Percentiles rank a stretch among this genome's conserved stretches.
These are phyloP conservation scores for Cyclotella choctawhatcheeana DNA, from an alignment of 108 stramenopile species.

Conservation along the genomic window DNA sequence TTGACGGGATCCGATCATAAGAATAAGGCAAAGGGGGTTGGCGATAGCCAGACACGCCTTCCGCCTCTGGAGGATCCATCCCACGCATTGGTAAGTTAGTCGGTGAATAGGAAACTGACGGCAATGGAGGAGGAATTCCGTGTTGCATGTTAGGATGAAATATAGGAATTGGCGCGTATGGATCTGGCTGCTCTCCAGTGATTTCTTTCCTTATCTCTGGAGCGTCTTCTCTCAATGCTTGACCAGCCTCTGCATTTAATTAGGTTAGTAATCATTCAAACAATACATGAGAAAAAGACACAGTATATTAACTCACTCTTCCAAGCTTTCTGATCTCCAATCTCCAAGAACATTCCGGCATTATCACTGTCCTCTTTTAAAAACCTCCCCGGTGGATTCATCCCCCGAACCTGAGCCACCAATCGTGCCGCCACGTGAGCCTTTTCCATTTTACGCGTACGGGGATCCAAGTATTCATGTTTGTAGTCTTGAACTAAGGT, in stretches of 20 bases:
- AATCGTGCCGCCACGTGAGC: conserved; percentile 49
- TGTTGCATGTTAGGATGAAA: conserved; percentile 6
- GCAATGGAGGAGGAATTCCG: conserved; percentile 24
- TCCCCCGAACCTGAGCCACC: conserved; percentile 47
- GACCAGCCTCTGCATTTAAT: conserved; percentile 43
- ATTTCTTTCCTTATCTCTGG: conserved; percentile 53
- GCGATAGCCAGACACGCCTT: conserved; percentile 50
- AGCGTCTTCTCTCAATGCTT: conserved; percentile 59
- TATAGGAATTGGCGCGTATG: conserved; percentile 29
- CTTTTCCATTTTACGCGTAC: conserved; percentile 54
- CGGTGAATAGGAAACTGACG: conserved; percentile 41
- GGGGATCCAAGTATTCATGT: conserved; percentile 49
- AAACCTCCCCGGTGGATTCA: conserved; percentile 60
- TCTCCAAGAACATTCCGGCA: conserved; percentile 52
- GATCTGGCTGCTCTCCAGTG: conserved; percentile 23
- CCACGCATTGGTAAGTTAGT: conserved; percentile 11
- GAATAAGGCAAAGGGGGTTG: conserved; percentile 49
- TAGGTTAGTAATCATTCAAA: neutral
- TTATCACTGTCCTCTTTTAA: conserved; percentile 56
- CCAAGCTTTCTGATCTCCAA: conserved; percentile 59
- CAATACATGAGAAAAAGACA: conserved; percentile 1
- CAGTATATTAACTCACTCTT: conserved; percentile 44
- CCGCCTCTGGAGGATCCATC: conserved; percentile 48
- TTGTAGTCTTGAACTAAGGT: conserved; percentile 51
- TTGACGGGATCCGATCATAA: conserved; percentile 4